Conservation (phyloP, 2,329 filamentous ascomycete species). For the Exophiala phaeomuriformis region DNA sequence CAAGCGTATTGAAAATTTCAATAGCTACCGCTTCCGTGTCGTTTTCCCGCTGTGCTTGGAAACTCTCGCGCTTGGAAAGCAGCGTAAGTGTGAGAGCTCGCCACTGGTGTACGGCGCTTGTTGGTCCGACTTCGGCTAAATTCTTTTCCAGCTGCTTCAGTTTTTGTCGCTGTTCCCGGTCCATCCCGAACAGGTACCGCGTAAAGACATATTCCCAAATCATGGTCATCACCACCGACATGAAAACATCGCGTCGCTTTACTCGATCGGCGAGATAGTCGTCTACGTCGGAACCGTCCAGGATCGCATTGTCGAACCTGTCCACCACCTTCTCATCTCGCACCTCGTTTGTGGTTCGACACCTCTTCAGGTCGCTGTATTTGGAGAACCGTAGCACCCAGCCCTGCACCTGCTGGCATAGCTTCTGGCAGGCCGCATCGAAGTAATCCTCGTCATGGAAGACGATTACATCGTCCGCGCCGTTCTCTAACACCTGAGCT, state of each 20-base stretch:
- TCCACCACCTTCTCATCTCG: slow-evolving; percentile 89
- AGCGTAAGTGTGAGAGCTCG: slow-evolving; percentile 89
- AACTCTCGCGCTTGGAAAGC: slow-evolving; percentile 70
- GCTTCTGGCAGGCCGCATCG: slow-evolving; percentile 82
- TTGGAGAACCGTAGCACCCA: slow-evolving; percentile 98
- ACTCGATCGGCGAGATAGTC: slow-evolving; percentile 80
- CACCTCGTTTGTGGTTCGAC: slow-evolving; percentile 74
- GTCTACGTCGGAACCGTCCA: slow-evolving; percentile 92
- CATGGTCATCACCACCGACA: slow-evolving; percentile 99
- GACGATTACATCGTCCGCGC: slow-evolving; percentile 63
- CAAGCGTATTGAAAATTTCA: slow-evolving; percentile 77
- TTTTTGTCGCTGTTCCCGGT: slow-evolving; percentile 93
- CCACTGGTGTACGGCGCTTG: slow-evolving; percentile 90
- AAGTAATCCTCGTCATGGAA: slow-evolving; percentile 91
- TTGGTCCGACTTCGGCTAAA: slow-evolving; percentile 77
- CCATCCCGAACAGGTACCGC: slow-evolving; percentile 96
- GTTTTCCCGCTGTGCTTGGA: slow-evolving; percentile 71
- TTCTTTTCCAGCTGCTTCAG: slow-evolving; percentile 93
- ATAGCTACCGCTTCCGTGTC: slow-evolving; percentile 96
- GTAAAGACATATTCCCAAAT: slow-evolving; percentile 99
- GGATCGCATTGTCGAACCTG: slow-evolving; percentile 83
- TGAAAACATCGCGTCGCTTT: slow-evolving; percentile 85
- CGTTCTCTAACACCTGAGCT: slow-evolving; percentile 46
- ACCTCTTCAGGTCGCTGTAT: slow-evolving; percentile 86
- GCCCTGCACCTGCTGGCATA: slow-evolving; percentile 92